phyloP scores from a whole-genome alignment of 345 rosid genomes.

The Eucalyptus curtisii region DNA sequence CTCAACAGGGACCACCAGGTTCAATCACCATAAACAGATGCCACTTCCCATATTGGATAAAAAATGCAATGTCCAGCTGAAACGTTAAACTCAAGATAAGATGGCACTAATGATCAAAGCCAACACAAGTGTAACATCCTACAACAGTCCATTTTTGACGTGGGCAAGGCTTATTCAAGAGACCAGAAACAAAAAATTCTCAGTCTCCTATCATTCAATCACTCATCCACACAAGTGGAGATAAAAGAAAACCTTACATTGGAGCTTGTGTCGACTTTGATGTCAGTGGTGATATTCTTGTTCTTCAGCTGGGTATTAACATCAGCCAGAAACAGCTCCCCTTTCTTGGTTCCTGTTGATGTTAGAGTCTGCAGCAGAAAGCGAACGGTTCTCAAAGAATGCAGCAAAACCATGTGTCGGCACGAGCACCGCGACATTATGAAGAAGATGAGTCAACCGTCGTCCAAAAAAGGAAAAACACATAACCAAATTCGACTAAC shows the following conservation, averaged over 20 bases:
- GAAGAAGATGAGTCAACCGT: neutral
- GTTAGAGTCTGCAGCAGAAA: slow-evolving; percentile 49
- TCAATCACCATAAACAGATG: neutral
- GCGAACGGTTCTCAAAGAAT: neutral
- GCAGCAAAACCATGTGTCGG: neutral
- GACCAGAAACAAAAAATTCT: neutral
- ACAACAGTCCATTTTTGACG: neutral
- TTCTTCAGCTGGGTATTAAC: slow-evolving; percentile 78
- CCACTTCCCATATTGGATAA: neutral
- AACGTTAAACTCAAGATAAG: neutral
- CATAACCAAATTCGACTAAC: neutral
- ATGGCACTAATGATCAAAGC: neutral
- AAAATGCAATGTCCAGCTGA: neutral
- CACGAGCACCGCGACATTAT: neutral
- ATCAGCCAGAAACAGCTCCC: slow-evolving; percentile 69
- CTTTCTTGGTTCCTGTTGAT: slow-evolving; percentile 67
- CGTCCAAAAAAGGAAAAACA: neutral
- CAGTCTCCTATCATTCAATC: neutral
- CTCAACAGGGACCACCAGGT: neutral
- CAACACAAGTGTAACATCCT: neutral
- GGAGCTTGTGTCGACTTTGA: slow-evolving; percentile 77
- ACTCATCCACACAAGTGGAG: neutral
- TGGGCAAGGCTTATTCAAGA: neutral
- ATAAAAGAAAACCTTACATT: slow-evolving; percentile 17
- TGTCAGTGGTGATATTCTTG: slow-evolving; percentile 78